Base-by-base conservation (phyloP, 768 basidiomycete species). In the Cyclocybe cylindracea region DNA sequence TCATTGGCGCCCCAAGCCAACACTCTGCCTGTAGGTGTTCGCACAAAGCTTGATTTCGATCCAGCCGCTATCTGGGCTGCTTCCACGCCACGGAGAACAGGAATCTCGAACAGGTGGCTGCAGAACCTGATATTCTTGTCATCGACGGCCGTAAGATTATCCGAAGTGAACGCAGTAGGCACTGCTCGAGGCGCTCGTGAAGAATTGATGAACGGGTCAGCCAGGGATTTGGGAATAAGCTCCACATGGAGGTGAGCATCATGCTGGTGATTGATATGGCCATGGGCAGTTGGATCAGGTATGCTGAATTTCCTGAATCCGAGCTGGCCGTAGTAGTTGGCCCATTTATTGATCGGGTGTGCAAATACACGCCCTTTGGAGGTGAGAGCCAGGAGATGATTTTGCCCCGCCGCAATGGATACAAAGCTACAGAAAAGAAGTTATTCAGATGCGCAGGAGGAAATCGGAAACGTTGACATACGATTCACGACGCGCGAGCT, bases 1-100 rank as follows among this genome's bases (percentile, higher is more conserved):
- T 90, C 86, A 64, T 97, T 96, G 1, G 91, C 91, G 40, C 94
- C 94, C 84, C 90, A 96, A 0, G 85, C 91, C 14, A 98, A 78
- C 8, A 95, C 89, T 48, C 84, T 75, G 2, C 93, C 94, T 2
- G 74, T 68, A 3, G 57, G 51, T 0, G 91, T 92, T 19, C 84
- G 74, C 8, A 78, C 86, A 61, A 91, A 92, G 60, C 89, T 93
- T 42, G 80, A 85, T 48, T 84, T 77, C 36, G 76, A 74, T 2
- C 91, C 91, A 19, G 92, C 82, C 29, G 85, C 84, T 39, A 93
- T 74, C 66, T 91, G 86, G 14, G 76, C 79, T 39, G 90, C 73
- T 18, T 80, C 65, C 5, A 93, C 67, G 1, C 80, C 87, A 43
- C 70, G 75, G 19, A 97, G 70, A 3, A 85, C 78, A 1, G 91